Evolutionary conservation across 345 rosid genomes (phyloP), one percentile per base, ranked within the genome.

Genomic region (Rhodamnia rubescens): DNA sequence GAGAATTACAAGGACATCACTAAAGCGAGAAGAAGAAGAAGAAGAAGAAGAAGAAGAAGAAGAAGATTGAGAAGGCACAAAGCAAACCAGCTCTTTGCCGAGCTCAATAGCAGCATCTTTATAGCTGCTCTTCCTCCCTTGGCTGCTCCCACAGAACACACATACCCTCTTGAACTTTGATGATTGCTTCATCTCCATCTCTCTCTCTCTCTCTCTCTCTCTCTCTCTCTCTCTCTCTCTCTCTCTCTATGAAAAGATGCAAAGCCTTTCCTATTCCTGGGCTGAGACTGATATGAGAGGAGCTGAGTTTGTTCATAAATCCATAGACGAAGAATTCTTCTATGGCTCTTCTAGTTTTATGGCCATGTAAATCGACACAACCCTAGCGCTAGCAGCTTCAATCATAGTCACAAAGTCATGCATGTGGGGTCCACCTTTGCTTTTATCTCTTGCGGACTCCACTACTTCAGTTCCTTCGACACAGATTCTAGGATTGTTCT

Each of bases 141-240:
- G 90, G 87, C 98, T 95, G 88, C 99, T 95, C 52, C 99, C 99
- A 89, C 99, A 96, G 85, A 96, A 96, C 88, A 96, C 99, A 90
- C 99, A 96, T 74, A 96, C 91, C 88, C 94, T 96, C 86, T 90
- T 94, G 93, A 96, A 96, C 88, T 85, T 91, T 9, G 85, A 84
- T 52, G 89, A 87, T 85, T 78, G 87, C 75, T 90, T 90, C 83
- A 88, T 88, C 58, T 89, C 83, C 87, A 80, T 86, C 15, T 36
- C 84, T 61, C 80, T 88, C 89, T 51, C 74, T 64, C 75, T 64
- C 75, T 64, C 44, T 69, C 74, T 64, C 75, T 64, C 75, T 64
- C 44, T 69, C 74, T 64, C 75, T 64, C 75, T 64, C 44, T 69
- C n/a, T 86, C 15, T 36, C 84, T 61, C 80, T 88, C 89, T 51